Percentiles rank a stretch among this genome's conserved stretches.
phyloP scores from a whole-genome alignment of 2,329 filamentous ascomycete genomes.

The Fusarium buxicola region DNA sequence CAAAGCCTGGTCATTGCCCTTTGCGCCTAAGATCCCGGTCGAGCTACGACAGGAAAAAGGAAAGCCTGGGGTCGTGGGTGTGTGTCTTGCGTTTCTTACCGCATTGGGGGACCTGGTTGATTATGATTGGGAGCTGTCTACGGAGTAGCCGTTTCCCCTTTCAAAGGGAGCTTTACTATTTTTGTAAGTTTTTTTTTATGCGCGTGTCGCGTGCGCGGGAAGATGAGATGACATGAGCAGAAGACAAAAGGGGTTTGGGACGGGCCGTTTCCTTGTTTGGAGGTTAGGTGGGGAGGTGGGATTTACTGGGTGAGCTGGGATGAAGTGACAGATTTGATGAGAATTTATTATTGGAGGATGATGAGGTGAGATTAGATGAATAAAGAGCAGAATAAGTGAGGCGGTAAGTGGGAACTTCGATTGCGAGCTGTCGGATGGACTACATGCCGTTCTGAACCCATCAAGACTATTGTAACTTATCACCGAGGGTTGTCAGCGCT shows the following conservation, averaged over 20 bases:
- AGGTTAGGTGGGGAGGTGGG: constrained; percentile 29
- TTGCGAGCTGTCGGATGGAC: too few species aligned
- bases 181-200: constrained; percentile 37
- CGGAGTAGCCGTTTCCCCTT: not conserved
- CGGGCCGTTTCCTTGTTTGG: constrained; percentile 38
- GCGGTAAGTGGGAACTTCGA: too few species aligned
- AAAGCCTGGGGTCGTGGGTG: constrained; percentile 16
- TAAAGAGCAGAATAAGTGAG: too few species aligned
- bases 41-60: constrained; percentile 23
- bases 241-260: constrained; percentile 33
- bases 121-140: constrained; percentile 35
- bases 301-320: constrained; percentile 12
- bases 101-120: constrained; percentile 26
- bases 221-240: constrained; percentile 20
- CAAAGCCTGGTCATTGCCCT: not conserved
- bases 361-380: not conserved
- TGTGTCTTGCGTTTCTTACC: constrained; percentile 27
- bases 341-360: too few species aligned
- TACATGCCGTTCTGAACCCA: too few species aligned
- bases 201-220: not conserved
- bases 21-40: constrained; percentile 2
- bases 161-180: constrained; percentile 51
- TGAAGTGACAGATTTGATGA: not conserved
- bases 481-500: too few species aligned
- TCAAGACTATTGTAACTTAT: too few species aligned